Evolutionary conservation across 164 flowering plant genomes (phyloP).

Genomic region (Vitis riparia): DNA sequence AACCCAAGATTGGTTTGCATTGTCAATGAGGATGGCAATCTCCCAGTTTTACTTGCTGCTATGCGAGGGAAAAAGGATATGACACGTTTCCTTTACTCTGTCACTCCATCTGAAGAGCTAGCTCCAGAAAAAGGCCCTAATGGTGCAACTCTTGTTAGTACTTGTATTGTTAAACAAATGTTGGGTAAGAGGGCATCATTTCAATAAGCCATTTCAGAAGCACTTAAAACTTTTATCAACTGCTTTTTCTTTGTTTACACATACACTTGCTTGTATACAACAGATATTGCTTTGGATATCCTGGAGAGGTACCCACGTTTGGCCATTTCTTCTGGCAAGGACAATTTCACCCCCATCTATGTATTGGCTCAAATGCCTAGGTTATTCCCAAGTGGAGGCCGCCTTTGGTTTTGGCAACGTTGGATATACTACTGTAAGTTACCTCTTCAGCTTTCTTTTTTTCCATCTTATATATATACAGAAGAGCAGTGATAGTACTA

Average conservation of each 20-base stretch:
- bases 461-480: no score
- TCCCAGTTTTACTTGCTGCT: background rate
- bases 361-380: slow-evolving; percentile 15
- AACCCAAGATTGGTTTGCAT: background rate
- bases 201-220: no score
- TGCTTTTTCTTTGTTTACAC: no score
- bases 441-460: no score
- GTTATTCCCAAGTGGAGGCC: slow-evolving; percentile 18
- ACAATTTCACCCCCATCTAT: background rate
- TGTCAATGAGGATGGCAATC: background rate
- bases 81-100: background rate
- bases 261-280: no score
- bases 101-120: background rate
- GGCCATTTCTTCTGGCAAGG: background rate
- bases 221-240: no score
- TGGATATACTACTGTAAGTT: slow-evolving; percentile 17
- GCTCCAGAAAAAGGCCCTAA: background rate
- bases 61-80: background rate
- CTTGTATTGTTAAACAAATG: no score
- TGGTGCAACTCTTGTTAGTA: no score
- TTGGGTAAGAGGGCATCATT: no score
- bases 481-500: no score
- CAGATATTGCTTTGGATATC: slow-evolving; percentile 7
- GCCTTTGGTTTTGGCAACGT: slow-evolving; percentile 14
- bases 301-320: background rate